Evolutionary conservation across 768 basidiomycete genomes (phyloP).

Genomic region (Collybiopsis luxurians): DNA sequence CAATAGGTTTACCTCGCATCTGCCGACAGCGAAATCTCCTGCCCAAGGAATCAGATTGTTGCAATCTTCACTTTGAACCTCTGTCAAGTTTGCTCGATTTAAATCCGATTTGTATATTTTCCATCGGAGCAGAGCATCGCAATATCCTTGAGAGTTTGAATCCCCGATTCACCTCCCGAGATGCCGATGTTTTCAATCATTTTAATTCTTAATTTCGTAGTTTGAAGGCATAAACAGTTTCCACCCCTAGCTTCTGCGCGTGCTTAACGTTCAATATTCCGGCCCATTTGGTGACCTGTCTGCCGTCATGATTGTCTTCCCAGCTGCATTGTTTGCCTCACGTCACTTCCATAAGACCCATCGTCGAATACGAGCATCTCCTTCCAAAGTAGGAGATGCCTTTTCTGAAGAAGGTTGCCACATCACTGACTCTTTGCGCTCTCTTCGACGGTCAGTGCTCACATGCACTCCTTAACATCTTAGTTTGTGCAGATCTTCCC

Average conservation of each 20-base stretch:
- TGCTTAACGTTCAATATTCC: neutral
- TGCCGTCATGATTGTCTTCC: slow-evolving; percentile 1
- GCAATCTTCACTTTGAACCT: neutral
- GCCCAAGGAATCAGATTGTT: neutral
- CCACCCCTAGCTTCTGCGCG: neutral
- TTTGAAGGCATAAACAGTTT: neutral
- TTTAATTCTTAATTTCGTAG: neutral
- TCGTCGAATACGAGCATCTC: neutral
- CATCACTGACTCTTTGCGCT: neutral
- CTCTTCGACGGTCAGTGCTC: neutral
- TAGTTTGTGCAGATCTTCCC: slow-evolving; percentile 4
- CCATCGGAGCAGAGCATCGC: neutral
- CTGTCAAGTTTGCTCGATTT: neutral
- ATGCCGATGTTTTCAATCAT: neutral
- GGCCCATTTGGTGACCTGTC: neutral
- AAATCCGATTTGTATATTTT: neutral
- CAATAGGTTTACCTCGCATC: neutral
- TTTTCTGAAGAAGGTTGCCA: neutral
- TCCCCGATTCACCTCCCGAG: neutral
- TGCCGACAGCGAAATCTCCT: neutral
- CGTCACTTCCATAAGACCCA: neutral
- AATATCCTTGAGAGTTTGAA: neutral
- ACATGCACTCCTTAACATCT: neutral
- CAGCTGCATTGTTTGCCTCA: slow-evolving; percentile 1
- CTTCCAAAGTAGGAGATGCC: neutral